Conservation (phyloP, 1,284 basidiomycete genomes). For the Ganoderma multipileum region DNA sequence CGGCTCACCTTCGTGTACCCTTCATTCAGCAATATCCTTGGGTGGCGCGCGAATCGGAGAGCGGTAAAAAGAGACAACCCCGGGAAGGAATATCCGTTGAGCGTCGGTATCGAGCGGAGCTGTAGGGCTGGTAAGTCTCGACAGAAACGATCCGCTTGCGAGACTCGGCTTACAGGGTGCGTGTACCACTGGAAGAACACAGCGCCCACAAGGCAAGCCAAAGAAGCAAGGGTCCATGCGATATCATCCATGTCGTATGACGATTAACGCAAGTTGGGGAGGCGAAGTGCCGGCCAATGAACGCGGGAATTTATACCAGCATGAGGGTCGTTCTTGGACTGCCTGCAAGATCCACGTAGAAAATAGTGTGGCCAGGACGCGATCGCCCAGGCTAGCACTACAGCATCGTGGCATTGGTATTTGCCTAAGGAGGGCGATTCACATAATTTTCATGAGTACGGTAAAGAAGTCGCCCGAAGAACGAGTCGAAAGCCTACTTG, state of each 20-base stretch:
- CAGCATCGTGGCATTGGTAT: not conserved
- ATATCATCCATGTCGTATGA: not conserved
- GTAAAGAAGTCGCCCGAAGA: not conserved
- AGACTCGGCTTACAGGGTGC: constrained; percentile 1
- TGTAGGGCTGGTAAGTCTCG: not conserved
- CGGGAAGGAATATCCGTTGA: constrained; percentile 10
- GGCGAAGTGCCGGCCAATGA: not conserved
- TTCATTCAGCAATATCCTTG: constrained; percentile 15
- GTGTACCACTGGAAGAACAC: not conserved
- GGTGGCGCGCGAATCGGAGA: constrained; percentile 18
- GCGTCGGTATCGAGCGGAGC: not conserved
- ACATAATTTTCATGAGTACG: not conserved
- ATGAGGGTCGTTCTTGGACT: not conserved
- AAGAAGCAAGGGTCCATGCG: not conserved
- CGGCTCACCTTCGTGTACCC: constrained; percentile 29
- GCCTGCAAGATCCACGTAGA: not conserved
- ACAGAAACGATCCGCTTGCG: not conserved
- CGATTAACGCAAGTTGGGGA: not conserved
- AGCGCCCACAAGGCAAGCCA: not conserved
- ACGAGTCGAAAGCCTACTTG: not conserved
- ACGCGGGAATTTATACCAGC: not conserved
- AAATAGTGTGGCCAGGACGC: not conserved
- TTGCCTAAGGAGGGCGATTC: not conserved
- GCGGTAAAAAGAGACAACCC: constrained; percentile 34
- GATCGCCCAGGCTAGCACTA: not conserved